Base-by-base conservation (phyloP, 345 rosid genomes). In the Populus ilicifolia region DNA sequence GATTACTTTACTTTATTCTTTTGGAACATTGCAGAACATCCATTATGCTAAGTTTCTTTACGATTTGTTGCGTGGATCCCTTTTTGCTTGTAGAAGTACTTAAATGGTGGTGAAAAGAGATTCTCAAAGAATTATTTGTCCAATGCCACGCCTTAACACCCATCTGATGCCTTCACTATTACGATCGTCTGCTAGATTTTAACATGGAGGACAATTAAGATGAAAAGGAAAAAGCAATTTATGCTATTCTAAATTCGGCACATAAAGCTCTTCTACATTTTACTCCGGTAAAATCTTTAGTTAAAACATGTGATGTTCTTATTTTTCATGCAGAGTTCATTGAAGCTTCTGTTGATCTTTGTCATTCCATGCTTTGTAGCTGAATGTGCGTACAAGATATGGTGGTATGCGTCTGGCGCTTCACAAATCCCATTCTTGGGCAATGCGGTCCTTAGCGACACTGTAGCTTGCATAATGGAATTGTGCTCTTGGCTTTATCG, bases 341-440 rank as follows among this genome's bases (percentile, higher is more conserved):
- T 92, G 65, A 90, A 90, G 85, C 82, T 96, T 52, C 87, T 96
- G 64, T 84, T 83, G 63, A n/a, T 82, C 69, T 96, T 96, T 79
- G 97, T 88, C 44, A 76, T 90, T 6, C 97, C 98, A 21, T 93
- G 97, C 75, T 89, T 93, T 77, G 5, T 89, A 70, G 91, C 89
- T 13, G 96, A 92, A 81, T 82, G 85, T 33, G 89, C 93, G 17
- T 96, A 96, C 85, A 93, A 93, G 82, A 90, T 93, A 81, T 96
- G 99, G 99, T 93, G 98, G 99, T 93, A 95, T 69, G 93, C 96
- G 1, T 93, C 99, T 17, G 98, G 96, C 9, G 96, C 94, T 78
- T 90, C 98, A 56, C 90, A 88, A 75, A 95, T 92, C 72, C 99
- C 99, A 4, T 95, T 93, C 86, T 77, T 93, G 16, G 97, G 97